These are phyloP conservation scores for Ustilago xerochloae DNA, from an alignment of 1,284 basidiomycete species.

Conservation along the genomic window DNA sequence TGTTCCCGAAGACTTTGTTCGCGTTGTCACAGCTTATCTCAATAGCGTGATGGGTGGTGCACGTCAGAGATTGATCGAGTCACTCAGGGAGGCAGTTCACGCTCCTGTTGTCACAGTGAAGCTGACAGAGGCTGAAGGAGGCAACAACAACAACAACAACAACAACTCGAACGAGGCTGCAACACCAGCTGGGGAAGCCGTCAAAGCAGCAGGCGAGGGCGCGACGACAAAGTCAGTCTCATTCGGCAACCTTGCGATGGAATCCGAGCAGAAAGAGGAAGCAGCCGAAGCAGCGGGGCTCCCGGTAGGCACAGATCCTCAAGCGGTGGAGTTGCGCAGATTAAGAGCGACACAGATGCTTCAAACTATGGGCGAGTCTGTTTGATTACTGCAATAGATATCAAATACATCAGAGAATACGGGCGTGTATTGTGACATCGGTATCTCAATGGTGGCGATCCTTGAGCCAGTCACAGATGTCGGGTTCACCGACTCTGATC, in stretches of 20 bases:
- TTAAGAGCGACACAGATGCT: slow-evolving; percentile 31
- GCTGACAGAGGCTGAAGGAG: slow-evolving; percentile 12
- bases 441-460: background rate
- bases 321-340: slow-evolving; percentile 28
- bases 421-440: background rate
- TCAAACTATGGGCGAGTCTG: slow-evolving; percentile 26
- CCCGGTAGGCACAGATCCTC: slow-evolving; percentile 29
- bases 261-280: slow-evolving; percentile 31
- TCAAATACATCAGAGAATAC: background rate
- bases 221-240: slow-evolving; percentile 34
- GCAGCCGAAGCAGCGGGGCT: slow-evolving; percentile 23
- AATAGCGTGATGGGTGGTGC: slow-evolving; percentile 49
- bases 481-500: background rate
- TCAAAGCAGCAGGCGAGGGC: background rate
- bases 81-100: slow-evolving; percentile 38
- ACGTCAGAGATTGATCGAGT: slow-evolving; percentile 37
- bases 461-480: slow-evolving; percentile 11
- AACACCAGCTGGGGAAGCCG: too few relatives aligned
- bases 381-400: slow-evolving; percentile 5
- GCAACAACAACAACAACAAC: background rate
- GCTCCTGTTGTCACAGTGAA: slow-evolving; percentile 18
- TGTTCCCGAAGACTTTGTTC: slow-evolving; percentile 40
- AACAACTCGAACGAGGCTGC: slow-evolving; percentile 2
- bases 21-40: slow-evolving; percentile 42
- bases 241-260: slow-evolving; percentile 38